Evolutionary conservation across 2,329 filamentous ascomycete species (phyloP), one percentile per base, ranked within the genome.

Genomic region (Exophiala spinifera): DNA sequence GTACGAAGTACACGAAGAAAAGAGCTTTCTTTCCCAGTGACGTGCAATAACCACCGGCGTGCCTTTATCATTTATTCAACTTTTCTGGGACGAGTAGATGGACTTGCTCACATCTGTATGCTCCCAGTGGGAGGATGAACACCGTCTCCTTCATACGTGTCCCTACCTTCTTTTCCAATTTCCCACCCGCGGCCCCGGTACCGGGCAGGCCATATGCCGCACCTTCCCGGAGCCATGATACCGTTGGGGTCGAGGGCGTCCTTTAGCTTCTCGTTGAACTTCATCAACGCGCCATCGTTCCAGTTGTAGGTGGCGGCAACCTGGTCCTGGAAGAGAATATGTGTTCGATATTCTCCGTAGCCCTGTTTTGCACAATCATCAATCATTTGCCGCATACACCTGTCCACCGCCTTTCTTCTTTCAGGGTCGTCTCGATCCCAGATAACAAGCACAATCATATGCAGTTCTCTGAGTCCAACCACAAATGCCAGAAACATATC

Each of bases 211-310:
- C 73, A 76, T 11, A 77, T 71, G 1, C 74, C 75, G 54, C 72
- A 73, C 55, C 73, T 73, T 0, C 76, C 76, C 2, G 74, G 75
- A 3, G 74, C 72, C 46, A 77, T 56, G 49, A 78, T 76, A 0
- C 74, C 74, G 55, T 76, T 77, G 1, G 75, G 75, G 64, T 77
- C 74, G 8, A 78, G 51, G 1, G 71, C 70, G 63, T 77, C 72
- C 62, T 77, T 78, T 45, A 78, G 68, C 46, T 60, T 65, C 62
- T 76, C 70, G 52, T 75, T 74, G 47, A 78, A 69, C 51, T 66
- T 70, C 65, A 72, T 68, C 59, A 72, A 61, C 2, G 72, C 72
- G 50, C 70, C 64, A 43, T 72, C 66, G 39, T 72, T 72, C 64
- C 68, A 77, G 25, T 66, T 69, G 55, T 76, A 77, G 1, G 72